Evolutionary conservation across 805 yeast species (phyloP), one percentile per base, ranked within the genome.

Genomic region (Danielia reshetovae): DNA sequence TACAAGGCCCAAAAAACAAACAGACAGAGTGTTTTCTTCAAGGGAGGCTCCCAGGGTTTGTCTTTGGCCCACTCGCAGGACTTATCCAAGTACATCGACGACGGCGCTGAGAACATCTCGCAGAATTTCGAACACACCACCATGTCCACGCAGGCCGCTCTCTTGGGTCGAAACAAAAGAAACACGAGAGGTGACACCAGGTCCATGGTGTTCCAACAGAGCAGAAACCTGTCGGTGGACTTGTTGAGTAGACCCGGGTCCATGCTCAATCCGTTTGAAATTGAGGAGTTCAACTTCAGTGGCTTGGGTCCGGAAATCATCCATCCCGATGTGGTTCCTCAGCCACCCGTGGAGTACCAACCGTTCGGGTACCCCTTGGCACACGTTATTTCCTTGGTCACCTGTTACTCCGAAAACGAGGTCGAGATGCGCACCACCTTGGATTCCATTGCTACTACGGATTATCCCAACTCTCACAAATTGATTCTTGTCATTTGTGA

Each of bases 391-490:
- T 40, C 46, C 29, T 48, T 64, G 32, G 95, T 93, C 7, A 93
- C 98, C 1, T 90, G 97, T 54, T 93, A 93, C 55, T 88, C 97
- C 2, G 98, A 93, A 64, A 95, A 87, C 56, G 85, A 77, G 47
- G 82, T 71, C 9, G 96, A 94, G 42, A 60, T 93, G 38, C 73
- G 97, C 51, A 78, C 90, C 1, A 88, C 97, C 0, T 59, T 90
- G 44, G 97, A 93, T 58, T 90, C 97, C 2, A 57, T 93, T 33
- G 85, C 95, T n/a, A 86, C 96, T 1, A 87, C 97, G 1, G 95
- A 87, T 45, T 93, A 84, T 59, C 97, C 97, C 36, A 89, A 88
- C 57, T 85, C 96, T 3, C 97, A 93, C 60, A 93, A 90, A 57
- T 65, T 93, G 42, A 70, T 93, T 26, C 64, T 88, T 34, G 78